These are phyloP conservation scores for Hyphopichia khmerensis DNA, from an alignment of 1,139 yeast genomes.

Conservation along the genomic window DNA sequence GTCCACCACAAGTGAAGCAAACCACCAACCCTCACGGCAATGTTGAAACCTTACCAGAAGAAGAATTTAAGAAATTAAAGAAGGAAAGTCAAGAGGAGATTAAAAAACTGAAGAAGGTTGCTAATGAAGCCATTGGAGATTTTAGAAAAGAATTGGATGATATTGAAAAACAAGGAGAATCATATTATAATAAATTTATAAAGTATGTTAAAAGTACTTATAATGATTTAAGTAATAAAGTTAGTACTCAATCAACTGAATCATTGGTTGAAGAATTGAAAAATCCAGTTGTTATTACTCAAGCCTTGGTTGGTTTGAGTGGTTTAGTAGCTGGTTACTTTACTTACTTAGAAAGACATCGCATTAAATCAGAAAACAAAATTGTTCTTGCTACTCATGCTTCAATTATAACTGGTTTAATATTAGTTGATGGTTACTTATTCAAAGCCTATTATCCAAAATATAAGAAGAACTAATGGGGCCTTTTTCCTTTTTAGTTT, in stretches of 20 bases:
- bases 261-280: slow-evolving; percentile 42
- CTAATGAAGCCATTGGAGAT: slow-evolving; percentile 13
- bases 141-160: slow-evolving; percentile 23
- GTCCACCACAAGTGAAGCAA: slow-evolving; percentile 25
- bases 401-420: slow-evolving; percentile 53
- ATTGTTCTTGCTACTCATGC: slow-evolving; percentile 52
- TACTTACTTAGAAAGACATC: slow-evolving; percentile 55
- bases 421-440: slow-evolving; percentile 53
- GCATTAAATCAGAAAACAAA: slow-evolving; percentile 47
- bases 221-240: background rate
- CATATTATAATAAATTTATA: slow-evolving; percentile 17
- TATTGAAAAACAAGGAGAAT: slow-evolving; percentile 24
- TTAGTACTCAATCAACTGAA: background rate
- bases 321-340: slow-evolving; percentile 49
- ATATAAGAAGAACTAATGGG: slow-evolving; percentile 35
- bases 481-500: background rate
- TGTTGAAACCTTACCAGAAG: slow-evolving; percentile 27
- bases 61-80: slow-evolving; percentile 29
- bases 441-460: slow-evolving; percentile 54
- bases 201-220: slow-evolving; percentile 1
- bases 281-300: slow-evolving; percentile 63
- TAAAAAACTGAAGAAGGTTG: slow-evolving; percentile 17
- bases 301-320: slow-evolving; percentile 50
- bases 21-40: slow-evolving; percentile 24
- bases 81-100: slow-evolving; percentile 20